phyloP scores from a whole-genome alignment of 495 filamentous ascomycete genomes.

The Thermochaetoides thermophila region DNA sequence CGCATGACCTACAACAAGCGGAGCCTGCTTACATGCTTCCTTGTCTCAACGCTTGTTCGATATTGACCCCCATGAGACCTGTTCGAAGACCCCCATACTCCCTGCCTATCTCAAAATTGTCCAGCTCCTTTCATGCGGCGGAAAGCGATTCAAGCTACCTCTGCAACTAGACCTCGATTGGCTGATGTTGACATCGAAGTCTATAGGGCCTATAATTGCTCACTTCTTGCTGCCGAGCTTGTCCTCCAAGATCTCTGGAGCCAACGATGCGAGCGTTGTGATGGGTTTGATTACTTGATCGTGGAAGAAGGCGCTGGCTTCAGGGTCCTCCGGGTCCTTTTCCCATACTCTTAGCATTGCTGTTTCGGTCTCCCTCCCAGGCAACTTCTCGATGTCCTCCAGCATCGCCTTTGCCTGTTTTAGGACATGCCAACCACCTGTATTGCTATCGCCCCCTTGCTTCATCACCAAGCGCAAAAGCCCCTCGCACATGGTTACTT shows the following conservation, averaged over 20 bases:
- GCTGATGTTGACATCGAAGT: too few relatives aligned
- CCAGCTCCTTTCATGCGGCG: too few relatives aligned
- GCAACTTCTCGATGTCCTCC: slow-evolving; percentile 21
- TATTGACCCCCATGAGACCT: too few relatives aligned
- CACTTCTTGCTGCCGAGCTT: slow-evolving; percentile 14
- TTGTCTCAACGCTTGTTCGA: too few relatives aligned
- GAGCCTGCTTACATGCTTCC: too few relatives aligned
- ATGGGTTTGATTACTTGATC: slow-evolving; percentile 22
- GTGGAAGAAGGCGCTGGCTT: slow-evolving; percentile 22
- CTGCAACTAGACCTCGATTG: too few relatives aligned
- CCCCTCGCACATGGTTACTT: slow-evolving; percentile 27
- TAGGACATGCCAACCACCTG: slow-evolving; percentile 21
- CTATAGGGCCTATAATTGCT: too few relatives aligned
- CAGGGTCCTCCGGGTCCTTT: slow-evolving; percentile 17
- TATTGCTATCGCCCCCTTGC: slow-evolving; percentile 17
- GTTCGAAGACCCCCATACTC: too few relatives aligned
- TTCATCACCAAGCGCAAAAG: slow-evolving; percentile 21
- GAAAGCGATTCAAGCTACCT: too few relatives aligned
- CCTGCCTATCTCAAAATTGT: too few relatives aligned
- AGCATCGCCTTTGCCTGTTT: slow-evolving; percentile 22
- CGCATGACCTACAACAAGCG: too few relatives aligned
- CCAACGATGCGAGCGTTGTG: slow-evolving; percentile 20
- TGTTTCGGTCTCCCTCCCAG: slow-evolving; percentile 22
- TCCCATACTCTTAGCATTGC: slow-evolving; percentile 21
- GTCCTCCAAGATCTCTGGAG: slow-evolving; percentile 20